Base-by-base conservation (phyloP, 73 alveolate species). In the Durusdinium trenchii region DNA sequence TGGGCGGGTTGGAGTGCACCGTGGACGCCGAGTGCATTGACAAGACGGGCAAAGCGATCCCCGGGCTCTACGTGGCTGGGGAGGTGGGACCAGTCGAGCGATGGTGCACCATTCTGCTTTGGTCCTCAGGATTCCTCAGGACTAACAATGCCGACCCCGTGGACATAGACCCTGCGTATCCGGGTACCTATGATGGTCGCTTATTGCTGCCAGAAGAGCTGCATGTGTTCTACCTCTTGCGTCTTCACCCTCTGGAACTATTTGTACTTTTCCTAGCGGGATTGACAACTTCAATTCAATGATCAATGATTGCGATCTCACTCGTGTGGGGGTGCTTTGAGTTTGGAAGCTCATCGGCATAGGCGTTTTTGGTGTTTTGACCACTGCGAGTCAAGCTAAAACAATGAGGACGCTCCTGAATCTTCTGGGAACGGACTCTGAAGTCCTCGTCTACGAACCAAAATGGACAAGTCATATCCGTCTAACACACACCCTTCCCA, bases 1-100 rank as follows among this genome's bases (percentile, higher is more conserved):
- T 85, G 94, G 94, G 94, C 50, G 94, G 94, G 38, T 40, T 85
- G 94, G 94, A 85, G 76, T 52, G 73, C 78, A 54, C 73, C 40
- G 94, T 52, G 52, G 94, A 85, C 52, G 73, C 94, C 57, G 79
- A 85, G 76, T 85, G 94, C 94, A 54, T 85, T 42, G 94, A 54
- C 78, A 38, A 38, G 61, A 83, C 42, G 20, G 94, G 94, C 94
- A 85, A 85, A 78, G 67, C 32, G 47, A 51, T 85, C 52, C 94
- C 94, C 36, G 94, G 94, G 42, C 76, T 85, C 79, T 85, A 85
- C 42, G 94, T 54, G 50, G 94, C 94, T 3, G 94, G 94, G 18
- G 73, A 60, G 30, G 73, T 32, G 30, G 73, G n/a, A n/a, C n/a
- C n/a, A n/a, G n/a, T n/a, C n/a, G n/a, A n/a, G n/a, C n/a, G n/a